Evolutionary conservation across 73 alveolate species (phyloP).

Genomic region (Durusdinium trenchii): DNA sequence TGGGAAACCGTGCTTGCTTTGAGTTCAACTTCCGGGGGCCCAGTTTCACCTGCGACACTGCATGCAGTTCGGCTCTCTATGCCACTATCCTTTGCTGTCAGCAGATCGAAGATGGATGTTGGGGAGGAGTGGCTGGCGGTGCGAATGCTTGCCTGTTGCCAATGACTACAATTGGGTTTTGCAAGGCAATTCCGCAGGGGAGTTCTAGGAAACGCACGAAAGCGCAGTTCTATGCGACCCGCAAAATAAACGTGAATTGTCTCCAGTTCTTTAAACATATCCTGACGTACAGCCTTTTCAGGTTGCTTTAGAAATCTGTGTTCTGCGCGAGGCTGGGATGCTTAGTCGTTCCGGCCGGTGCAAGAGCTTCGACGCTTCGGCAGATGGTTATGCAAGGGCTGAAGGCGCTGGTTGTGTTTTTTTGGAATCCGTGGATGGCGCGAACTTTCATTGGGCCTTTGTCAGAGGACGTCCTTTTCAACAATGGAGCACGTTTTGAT

Average conservation of each 20-base stretch:
- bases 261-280: too few relatives aligned
- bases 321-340: too few relatives aligned
- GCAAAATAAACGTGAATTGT: background rate
- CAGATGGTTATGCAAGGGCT: slow-evolving; percentile 55
- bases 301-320: background rate
- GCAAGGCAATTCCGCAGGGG: background rate
- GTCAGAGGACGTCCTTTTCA: background rate
- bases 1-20: slow-evolving; percentile 1
- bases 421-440: background rate
- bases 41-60: slow-evolving; percentile 30
- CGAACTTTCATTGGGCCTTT: background rate
- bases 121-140: background rate
- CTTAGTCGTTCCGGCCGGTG: slow-evolving; percentile 39
- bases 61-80: slow-evolving; percentile 26
- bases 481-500: background rate
- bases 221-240: background rate
- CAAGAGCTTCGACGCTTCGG: slow-evolving; percentile 44
- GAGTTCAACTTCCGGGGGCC: slow-evolving; percentile 1
- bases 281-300: background rate
- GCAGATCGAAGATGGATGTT: background rate
- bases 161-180: background rate
- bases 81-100: background rate
- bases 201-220: background rate
- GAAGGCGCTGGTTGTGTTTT: slow-evolving; percentile 56
- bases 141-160: slow-evolving; percentile 2